Base-by-base conservation (phyloP, 2,329 filamentous ascomycete genomes). In the Pseudogymnoascus sp. region DNA sequence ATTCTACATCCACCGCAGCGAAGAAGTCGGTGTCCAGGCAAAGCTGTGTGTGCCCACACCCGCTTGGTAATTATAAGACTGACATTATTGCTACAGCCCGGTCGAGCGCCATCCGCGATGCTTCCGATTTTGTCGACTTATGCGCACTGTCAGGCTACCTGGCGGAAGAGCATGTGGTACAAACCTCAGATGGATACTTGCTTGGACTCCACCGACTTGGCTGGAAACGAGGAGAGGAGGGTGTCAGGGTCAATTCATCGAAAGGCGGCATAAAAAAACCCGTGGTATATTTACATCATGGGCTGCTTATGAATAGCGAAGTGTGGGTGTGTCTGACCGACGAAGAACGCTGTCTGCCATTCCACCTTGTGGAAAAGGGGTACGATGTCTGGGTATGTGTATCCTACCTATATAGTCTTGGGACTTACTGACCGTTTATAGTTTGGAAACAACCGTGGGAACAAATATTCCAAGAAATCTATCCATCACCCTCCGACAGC, bases 401-500 rank as follows among this genome's bases (percentile, higher is more conserved):
- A n/a, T 16, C 37, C 21, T 16, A 21, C 23, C 28, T 38, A 50
- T 31, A 63, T 25, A 36, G 25, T 25, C 23, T 12, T 18, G 31
- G 59, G 11, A 18, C 21, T 25, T 50, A 59, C 71, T 76, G 59
- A 75, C 46, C n/a, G 16, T 12, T 5, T 42, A 12, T 44, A 90
- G 90, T 82, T 99, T 66, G 95, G 95, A 60, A 99, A 99, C 75
- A 99, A 99, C 72, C 88, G 95, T 37, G 95, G 95, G 60, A 99
- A 99, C 82, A 99, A 99, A 74, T 99, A 99, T 78, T 96, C 92
- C 53, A 99, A 97, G 76, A 99, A 99, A 77, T 93, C 88, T 2
- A 85, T 93, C 61, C 83, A 88, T 64, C 80, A 81, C 66, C 88
- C 91, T 0, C 93, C 95, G 0, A 88, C 85, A 0, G 88, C 89